Conservation (phyloP, 768 basidiomycete genomes). For the Pleurotus tuoliensis region DNA sequence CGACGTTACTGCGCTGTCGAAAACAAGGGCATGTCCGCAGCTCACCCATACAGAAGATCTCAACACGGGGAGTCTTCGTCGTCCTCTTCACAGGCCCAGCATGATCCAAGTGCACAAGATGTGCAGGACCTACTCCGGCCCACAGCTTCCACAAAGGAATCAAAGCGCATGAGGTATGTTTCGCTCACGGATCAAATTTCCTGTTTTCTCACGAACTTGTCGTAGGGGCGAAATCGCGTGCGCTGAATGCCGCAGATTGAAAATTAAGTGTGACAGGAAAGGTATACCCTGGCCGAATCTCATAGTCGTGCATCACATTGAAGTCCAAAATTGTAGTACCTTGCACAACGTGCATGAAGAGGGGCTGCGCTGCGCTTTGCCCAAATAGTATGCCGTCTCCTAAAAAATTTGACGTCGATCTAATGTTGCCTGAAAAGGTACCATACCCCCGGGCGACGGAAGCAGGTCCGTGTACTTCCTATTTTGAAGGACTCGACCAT, state of each 20-base stretch:
- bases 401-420: not conserved
- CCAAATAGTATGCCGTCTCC: slow-evolving; percentile 40
- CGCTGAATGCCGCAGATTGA: slow-evolving; percentile 40
- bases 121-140: slow-evolving; percentile 7
- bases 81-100: not conserved
- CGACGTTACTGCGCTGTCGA: not conserved
- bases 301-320: too few relatives aligned
- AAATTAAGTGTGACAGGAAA: slow-evolving; percentile 35
- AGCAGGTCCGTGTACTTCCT: slow-evolving; percentile 31
- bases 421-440: slow-evolving; percentile 28
- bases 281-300: not conserved
- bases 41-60: slow-evolving; percentile 5
- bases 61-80: slow-evolving; percentile 8
- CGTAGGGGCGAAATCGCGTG: slow-evolving; percentile 39
- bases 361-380: slow-evolving; percentile 47
- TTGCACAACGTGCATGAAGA: slow-evolving; percentile 47
- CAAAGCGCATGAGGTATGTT: slow-evolving; percentile 33
- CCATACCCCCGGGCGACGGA: slow-evolving; percentile 52
- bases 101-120: not conserved
- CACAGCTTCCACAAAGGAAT: slow-evolving; percentile 28
- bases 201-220: not conserved
- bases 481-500: not conserved
- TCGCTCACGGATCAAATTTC: slow-evolving; percentile 6
- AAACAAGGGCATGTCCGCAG: slow-evolving; percentile 2
- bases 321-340: slow-evolving; percentile 23